Conservation (phyloP, 2,329 filamentous ascomycete species). For the Fusarium nematophilum region DNA sequence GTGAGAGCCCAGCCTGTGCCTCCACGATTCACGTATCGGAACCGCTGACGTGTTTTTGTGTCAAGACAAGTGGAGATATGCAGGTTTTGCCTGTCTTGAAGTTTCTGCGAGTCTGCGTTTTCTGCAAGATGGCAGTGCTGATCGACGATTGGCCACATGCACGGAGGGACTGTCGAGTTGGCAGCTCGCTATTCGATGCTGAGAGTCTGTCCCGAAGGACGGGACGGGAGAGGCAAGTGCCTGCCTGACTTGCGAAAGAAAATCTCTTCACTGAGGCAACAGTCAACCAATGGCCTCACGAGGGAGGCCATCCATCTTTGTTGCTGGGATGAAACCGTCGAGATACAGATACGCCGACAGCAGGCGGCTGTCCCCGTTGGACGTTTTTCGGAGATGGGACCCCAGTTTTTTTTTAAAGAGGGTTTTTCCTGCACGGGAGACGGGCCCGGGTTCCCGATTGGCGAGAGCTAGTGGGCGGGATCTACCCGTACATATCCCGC, state of each 20-base stretch:
- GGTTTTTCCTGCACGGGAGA: too few relatives aligned
- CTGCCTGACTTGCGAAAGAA: neutral
- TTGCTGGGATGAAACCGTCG: neutral
- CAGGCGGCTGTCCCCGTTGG: conserved; percentile 9
- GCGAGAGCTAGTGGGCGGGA: conserved; percentile 17
- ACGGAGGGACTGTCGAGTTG: conserved; percentile 5
- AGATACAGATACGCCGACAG: conserved; percentile 16
- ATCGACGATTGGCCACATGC: conserved; percentile 4
- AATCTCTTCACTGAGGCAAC: conserved; percentile 4
- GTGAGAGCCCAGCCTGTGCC: conserved; percentile 9
- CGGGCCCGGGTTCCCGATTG: conserved; percentile 27
- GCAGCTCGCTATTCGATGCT: conserved; percentile 20
- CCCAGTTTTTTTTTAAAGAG: too few relatives aligned
- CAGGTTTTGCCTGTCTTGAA: conserved; percentile 7
- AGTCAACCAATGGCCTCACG: neutral
- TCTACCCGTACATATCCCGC: too few relatives aligned
- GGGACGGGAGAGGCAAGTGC: conserved; percentile 4
- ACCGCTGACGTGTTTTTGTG: conserved; percentile 38
- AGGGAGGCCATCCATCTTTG: neutral
- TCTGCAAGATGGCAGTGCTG: conserved; percentile 11
- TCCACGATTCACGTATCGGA: conserved; percentile 16
- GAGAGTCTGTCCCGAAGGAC: neutral
- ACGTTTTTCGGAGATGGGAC: too few relatives aligned
- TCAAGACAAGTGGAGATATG: neutral
- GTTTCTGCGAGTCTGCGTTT: conserved; percentile 24